Base-by-base conservation (phyloP, 768 basidiomycete genomes). In the Neoboletus magnificus region DNA sequence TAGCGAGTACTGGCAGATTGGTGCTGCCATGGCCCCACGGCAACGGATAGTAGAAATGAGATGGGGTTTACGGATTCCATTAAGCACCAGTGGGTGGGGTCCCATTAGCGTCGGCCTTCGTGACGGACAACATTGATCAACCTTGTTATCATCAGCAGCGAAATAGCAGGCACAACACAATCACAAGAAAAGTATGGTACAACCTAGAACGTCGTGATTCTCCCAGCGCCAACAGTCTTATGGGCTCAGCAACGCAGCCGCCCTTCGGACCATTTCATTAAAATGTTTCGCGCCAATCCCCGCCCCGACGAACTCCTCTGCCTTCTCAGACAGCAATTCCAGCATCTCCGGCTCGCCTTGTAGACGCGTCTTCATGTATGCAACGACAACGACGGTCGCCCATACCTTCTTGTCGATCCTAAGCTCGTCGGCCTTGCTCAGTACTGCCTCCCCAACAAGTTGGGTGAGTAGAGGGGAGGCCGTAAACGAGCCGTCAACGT, bases 401-500 rank as follows among this genome's bases (percentile, higher is more conserved):
- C 83, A 84, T 10, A 78, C 56, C 11, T 48, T 67, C 22, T 50
- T 63, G 43, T 77, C 75, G 8, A 73, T 64, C n/a, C 62, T 61
- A 18, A 66, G 46, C 5, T 66, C 69, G 16, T 52, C 62, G 1
- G 65, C 71, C 56, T 76, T 73, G 10, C 63, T 55, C 4, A 77
- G 46, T 1, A 73, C 70, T 0, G 54, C 56, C 0, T 62, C 50
- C 8, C 80, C 79, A 5, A 81, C 69, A 35, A 83, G 63, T 15
- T 11, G 47, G 0, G 58, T 59, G 8, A 82, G 65, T 1, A 61
- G 39, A 4, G 72, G 60, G 32, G 70, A 60, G 1, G 68, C 55
- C 9, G 60, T n/a, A 64, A 81, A 84, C 1, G 81, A 81, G 0
- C 84, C 84, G 49, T 83, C 78, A 27, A 73, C 72, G 3, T 57